phyloP scores from a whole-genome alignment of 2,329 filamentous ascomycete genomes.

The Passalora sequoiae region DNA sequence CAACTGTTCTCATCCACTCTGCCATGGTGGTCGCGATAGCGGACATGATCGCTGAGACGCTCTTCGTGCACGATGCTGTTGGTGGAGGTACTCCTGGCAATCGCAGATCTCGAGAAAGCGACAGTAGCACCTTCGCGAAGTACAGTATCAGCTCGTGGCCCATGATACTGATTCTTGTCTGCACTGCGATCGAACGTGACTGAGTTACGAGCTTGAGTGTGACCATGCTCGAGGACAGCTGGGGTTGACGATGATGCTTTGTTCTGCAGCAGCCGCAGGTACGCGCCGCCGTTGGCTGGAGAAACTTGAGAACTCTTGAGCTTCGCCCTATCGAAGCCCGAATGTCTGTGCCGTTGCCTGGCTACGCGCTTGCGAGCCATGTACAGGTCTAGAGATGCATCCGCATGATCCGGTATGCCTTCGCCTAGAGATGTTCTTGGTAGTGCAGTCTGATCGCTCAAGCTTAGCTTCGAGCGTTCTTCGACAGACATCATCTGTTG shows the following conservation, averaged over 20 bases:
- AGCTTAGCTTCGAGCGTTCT: background rate
- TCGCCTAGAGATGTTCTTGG: constrained; percentile 17
- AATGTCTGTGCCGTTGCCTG: no score
- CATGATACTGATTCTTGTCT: constrained; percentile 1
- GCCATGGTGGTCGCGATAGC: constrained; percentile 26
- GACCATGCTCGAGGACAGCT: background rate
- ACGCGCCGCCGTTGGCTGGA: constrained; percentile 28
- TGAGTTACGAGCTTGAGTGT: constrained; percentile 2
- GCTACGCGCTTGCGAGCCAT: constrained; percentile 16
- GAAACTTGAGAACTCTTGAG: constrained; percentile 6
- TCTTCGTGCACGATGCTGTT: constrained; percentile 7
- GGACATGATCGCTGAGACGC: constrained; percentile 16
- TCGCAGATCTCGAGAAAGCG: constrained; percentile 1
- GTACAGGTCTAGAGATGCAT: constrained; percentile 18
- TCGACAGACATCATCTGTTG: constrained; percentile 4
- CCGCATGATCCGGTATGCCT: constrained; percentile 14
- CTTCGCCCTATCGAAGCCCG: no score
- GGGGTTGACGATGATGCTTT: constrained; percentile 5
- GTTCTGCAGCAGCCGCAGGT: constrained; percentile 17
- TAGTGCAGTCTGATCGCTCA: constrained; percentile 7
- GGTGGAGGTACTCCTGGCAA: constrained; percentile 1
- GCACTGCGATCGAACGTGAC: background rate
- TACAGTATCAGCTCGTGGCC: background rate
- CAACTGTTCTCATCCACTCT: constrained; percentile 9
- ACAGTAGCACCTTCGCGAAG: background rate